Base-by-base conservation (phyloP, 129 eudicot genomes). In the Dittrichia graveolens region DNA sequence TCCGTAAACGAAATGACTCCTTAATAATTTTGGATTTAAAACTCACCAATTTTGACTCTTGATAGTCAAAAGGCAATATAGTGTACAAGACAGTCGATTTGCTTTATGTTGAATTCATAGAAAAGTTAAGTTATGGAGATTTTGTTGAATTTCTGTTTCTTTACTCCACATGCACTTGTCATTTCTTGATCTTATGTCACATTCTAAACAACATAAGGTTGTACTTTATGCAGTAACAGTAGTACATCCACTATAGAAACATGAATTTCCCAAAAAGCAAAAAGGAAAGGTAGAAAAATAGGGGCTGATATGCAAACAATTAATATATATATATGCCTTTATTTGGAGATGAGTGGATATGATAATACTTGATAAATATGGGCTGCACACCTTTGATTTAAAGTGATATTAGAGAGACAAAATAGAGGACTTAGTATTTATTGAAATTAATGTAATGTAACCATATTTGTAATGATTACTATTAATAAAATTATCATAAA, bases 111-210 rank as follows among this genome's bases (percentile, higher is more conserved):
- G 67, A 78, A 71, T 71, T 69, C 40, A 42, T 52, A 55, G 48
- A 67, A 39, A 67, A 57, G 50, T 46, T 38, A 46, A 67, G 31
- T 65, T 76, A 5, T 35, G 38, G 15, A 43, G 61, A 67, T 64
- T 62, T 54, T 6, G 60, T 78, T 71, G 77, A 71, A 52, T 63
- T 63, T 65, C 77, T 78, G 70, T 78, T 71, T 61, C 82, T 64
- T 52, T 54, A 78, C 82, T 78, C 78, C 78, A 78, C 82, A 78
- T 78, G 82, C 60, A 71, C 60, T 63, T 62, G 82, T 78, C 82
- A 78, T 63, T 14, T 63, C 61, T 78, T 78, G 78, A 78, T 78
- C 67, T 53, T 70, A 35, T 56, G 82, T 71, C 77, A 38, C 67
- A 78, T 71, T 78, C 73, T 13, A 69, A 44, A 44, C 77, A 71